Conservation (phyloP, 164 flowering plant genomes). For the Vitis amurensis region DNA sequence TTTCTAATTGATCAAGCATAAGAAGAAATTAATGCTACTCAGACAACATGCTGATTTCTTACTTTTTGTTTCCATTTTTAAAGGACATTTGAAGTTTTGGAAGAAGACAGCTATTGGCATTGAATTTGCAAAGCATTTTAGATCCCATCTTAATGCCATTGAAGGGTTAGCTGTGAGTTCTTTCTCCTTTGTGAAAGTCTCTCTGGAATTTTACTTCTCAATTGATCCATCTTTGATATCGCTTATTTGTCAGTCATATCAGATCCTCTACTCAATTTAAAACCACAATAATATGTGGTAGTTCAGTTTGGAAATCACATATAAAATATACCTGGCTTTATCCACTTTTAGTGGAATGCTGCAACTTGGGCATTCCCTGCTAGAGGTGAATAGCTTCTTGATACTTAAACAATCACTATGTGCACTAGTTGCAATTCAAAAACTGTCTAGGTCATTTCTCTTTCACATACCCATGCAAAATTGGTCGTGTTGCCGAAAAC, state of each 20-base stretch:
- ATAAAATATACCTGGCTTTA: too few relatives aligned
- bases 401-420: too few relatives aligned
- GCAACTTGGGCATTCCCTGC: too few relatives aligned
- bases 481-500: background rate
- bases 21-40: background rate
- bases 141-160: constrained; percentile 95
- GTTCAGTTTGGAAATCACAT: background rate
- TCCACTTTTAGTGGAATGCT: too few relatives aligned
- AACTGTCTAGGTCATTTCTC: too few relatives aligned
- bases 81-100: constrained; percentile 98
- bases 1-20: background rate
- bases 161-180: constrained; percentile 92
- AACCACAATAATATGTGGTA: background rate
- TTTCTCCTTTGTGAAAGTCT: constrained; percentile 4
- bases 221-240: background rate
- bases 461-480: background rate
- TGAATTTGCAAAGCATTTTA: constrained; percentile 98
- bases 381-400: too few relatives aligned
- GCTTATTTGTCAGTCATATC: background rate
- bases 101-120: constrained; percentile 86
- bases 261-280: background rate
- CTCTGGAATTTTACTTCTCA: background rate
- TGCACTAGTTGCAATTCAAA: too few relatives aligned
- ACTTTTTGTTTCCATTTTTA: constrained; percentile 1
- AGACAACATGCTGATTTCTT: background rate